These are phyloP conservation scores for Hysterangium stoloniferum DNA, from an alignment of 768 basidiomycete species.

Conservation along the genomic window DNA sequence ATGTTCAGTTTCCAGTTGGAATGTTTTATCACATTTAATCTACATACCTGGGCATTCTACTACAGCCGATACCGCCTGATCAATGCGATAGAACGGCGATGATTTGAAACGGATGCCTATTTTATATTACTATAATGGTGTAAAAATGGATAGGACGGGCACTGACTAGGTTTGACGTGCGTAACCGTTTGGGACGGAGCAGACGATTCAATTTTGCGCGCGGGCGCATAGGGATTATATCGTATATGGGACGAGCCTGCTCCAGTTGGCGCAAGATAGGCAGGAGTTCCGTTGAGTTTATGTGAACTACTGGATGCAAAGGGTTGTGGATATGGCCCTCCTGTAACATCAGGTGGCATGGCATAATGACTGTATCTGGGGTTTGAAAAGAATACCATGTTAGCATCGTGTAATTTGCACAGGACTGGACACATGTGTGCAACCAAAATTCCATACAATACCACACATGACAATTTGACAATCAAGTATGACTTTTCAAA, in stretches of 20 bases:
- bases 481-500: neutral
- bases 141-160: neutral
- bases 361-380: slow-evolving; percentile 10
- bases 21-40: neutral
- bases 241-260: slow-evolving; percentile 22
- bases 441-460: neutral
- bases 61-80: slow-evolving; percentile 55
- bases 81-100: slow-evolving; percentile 69
- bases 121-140: slow-evolving; percentile 14
- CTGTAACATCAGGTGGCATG: neutral
- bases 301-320: neutral
- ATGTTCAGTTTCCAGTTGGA: neutral
- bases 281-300: neutral
- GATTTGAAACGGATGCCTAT: slow-evolving; percentile 68
- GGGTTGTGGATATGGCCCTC: neutral
- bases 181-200: slow-evolving; percentile 2
- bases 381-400: neutral
- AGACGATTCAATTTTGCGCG: slow-evolving; percentile 41
- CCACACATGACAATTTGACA: neutral
- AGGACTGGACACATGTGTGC: neutral
- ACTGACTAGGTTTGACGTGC: slow-evolving; percentile 9
- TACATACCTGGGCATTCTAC: slow-evolving; percentile 71
- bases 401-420: neutral
- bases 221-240: slow-evolving; percentile 63
- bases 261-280: slow-evolving; percentile 2